phyloP scores from a whole-genome alignment of 495 filamentous ascomycete genomes.

The Sordaria brevicollis region DNA sequence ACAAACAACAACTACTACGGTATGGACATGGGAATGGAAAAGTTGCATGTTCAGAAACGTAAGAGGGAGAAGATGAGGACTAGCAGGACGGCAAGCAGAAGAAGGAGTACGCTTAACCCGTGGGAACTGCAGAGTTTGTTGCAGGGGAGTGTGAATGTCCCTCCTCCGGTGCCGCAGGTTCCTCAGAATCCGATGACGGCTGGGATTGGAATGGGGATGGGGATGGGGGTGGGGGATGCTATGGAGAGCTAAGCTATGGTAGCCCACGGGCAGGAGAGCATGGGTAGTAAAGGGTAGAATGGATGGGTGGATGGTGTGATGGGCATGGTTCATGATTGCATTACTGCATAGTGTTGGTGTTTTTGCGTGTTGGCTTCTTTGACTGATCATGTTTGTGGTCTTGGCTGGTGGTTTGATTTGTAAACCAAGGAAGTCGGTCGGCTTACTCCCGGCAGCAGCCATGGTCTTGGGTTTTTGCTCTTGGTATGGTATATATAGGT shows the following conservation, averaged over 20 bases:
- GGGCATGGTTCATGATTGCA: neutral
- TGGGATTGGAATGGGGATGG: neutral
- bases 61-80: constrained; percentile 28
- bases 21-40: neutral
- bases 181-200: neutral
- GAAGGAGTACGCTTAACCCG: constrained; percentile 62
- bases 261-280: neutral
- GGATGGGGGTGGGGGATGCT: neutral
- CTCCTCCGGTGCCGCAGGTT: neutral
- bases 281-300: neutral
- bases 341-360: neutral
- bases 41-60: constrained; percentile 28
- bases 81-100: constrained; percentile 39
- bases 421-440: too few species aligned
- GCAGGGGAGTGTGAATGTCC: constrained; percentile 7
- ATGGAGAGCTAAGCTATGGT: neutral
- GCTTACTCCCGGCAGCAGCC: neutral
- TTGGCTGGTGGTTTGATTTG: neutral
- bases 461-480: neutral
- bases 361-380: neutral
- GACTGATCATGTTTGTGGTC: neutral
- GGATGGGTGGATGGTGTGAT: neutral
- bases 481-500: neutral
- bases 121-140: constrained; percentile 52
- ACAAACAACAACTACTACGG: neutral